Evolutionary conservation across 2,329 filamentous ascomycete genomes (phyloP).

Genomic region (Venturia asperata): DNA sequence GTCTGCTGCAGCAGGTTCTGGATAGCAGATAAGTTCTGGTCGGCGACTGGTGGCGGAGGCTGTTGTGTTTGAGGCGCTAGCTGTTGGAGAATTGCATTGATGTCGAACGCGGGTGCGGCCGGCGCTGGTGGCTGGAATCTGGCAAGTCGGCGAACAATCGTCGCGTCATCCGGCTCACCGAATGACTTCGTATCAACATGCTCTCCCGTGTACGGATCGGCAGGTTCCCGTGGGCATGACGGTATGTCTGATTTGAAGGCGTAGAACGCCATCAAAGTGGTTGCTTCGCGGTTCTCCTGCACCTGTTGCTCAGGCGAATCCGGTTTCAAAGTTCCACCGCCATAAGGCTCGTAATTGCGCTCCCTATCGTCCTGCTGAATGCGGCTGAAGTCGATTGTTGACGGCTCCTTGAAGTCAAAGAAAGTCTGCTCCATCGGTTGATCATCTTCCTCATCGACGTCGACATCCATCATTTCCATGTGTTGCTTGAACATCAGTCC

Average conservation of each 20-base stretch:
- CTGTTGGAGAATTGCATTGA: slow-evolving; percentile 15
- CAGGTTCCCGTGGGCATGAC: slow-evolving; percentile 39
- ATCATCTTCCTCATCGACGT: slow-evolving; percentile 48
- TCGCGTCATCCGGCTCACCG: slow-evolving; percentile 29
- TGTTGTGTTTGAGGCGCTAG: slow-evolving; percentile 7
- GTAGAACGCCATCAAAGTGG: slow-evolving; percentile 43
- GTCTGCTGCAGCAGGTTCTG: slow-evolving; percentile 6
- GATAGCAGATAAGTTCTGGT: background rate
- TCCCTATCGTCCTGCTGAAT: slow-evolving; percentile 36
- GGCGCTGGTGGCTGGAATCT: background rate
- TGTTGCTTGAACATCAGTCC: slow-evolving; percentile 48
- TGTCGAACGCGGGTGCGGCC: background rate
- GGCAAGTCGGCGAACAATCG: slow-evolving; percentile 18
- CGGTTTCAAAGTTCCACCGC: slow-evolving; percentile 36
- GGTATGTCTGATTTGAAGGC: slow-evolving; percentile 40
- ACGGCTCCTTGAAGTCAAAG: slow-evolving; percentile 30
- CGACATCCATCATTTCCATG: slow-evolving; percentile 55
- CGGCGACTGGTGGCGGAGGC: background rate
- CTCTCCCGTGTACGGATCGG: slow-evolving; percentile 27
- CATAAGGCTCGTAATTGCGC: slow-evolving; percentile 40
- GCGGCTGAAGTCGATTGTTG: slow-evolving; percentile 38
- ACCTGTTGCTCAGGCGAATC: slow-evolving; percentile 37
- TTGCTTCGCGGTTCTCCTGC: slow-evolving; percentile 40
- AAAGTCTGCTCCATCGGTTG: slow-evolving; percentile 41
- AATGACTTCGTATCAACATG: slow-evolving; percentile 31